Evolutionary conservation across 176 grass and related monocot species (phyloP).

Genomic region (Coix lacrymajobi): DNA sequence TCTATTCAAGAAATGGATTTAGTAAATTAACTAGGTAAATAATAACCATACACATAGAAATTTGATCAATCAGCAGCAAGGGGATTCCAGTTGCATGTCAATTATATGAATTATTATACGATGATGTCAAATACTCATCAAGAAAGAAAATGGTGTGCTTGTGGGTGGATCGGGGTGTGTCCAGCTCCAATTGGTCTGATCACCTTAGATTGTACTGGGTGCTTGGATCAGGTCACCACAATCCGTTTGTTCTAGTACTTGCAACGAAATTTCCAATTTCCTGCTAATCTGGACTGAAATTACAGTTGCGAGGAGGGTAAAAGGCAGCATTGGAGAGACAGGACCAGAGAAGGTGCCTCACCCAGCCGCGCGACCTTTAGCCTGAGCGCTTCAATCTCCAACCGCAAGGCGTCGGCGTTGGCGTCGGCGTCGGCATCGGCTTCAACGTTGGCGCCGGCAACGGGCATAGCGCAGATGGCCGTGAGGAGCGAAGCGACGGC

Average conservation of each 20-base stretch:
- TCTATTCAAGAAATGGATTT: conserved; percentile 31
- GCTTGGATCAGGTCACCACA: neutral
- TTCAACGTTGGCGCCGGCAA: neutral
- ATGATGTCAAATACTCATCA: neutral
- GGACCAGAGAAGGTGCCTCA: conserved; percentile 8
- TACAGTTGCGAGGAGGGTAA: neutral
- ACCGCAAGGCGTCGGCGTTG: conserved; percentile 16
- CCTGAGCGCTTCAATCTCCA: conserved; percentile 54
- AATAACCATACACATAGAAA: neutral
- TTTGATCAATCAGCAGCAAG: neutral
- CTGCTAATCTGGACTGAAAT: neutral
- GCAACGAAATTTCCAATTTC: neutral
- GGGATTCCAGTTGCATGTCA: neutral
- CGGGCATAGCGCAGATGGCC: conserved; percentile 31
- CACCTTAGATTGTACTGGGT: neutral
- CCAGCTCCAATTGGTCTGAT: neutral
- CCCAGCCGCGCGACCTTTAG: conserved; percentile 54
- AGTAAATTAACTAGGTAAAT: conserved; percentile 7
- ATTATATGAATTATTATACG: neutral
- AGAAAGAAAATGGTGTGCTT: neutral
- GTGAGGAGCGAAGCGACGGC: conserved; percentile 38
- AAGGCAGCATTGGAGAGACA: neutral
- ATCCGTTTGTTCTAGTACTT: neutral
- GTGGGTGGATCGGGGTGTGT: neutral
- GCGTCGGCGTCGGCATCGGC: neutral